A percentile compares a stretch with the other conserved stretches of the same genome.
Evolutionary conservation across 2,329 filamentous ascomycete species (phyloP).

Genomic region (Stagonosporopsis vannaccii): DNA sequence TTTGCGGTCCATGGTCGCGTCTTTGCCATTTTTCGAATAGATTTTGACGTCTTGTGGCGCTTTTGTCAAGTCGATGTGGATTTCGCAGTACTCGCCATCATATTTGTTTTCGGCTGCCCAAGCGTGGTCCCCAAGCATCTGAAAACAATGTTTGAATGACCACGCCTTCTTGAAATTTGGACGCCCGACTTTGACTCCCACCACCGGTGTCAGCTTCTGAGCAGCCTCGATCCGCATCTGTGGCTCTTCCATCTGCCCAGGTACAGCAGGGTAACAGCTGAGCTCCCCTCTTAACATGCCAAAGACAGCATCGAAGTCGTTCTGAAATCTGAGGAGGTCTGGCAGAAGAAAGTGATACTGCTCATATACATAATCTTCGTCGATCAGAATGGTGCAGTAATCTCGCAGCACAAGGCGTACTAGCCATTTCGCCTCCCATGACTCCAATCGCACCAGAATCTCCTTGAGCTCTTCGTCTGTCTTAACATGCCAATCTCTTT

Average conservation of each 20-base stretch:
- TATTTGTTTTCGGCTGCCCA: conserved; percentile 84
- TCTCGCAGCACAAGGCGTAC: conserved; percentile 82
- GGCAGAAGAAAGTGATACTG: conserved; percentile 75
- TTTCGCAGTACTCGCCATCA: conserved; percentile 87
- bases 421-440: conserved; percentile 86
- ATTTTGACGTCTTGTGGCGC: conserved; percentile 70
- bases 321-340: conserved; percentile 72
- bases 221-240: conserved; percentile 50
- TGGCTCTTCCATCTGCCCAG: conserved; percentile 42
- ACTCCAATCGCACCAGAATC: conserved; percentile 56
- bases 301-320: conserved; percentile 70
- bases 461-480: conserved; percentile 37
- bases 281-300: conserved; percentile 59
- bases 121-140: conserved; percentile 65
- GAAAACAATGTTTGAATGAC: conserved; percentile 74
- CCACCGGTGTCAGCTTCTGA: conserved; percentile 45
- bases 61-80: conserved; percentile 76
- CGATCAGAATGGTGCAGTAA: conserved; percentile 71
- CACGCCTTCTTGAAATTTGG: conserved; percentile 55
- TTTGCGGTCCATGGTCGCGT: conserved; percentile 76
- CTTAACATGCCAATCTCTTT: conserved; percentile 27
- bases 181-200: conserved; percentile 57
- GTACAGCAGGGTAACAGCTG: conserved; percentile 46
- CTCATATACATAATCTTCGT: conserved; percentile 63
- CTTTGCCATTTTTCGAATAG: conserved; percentile 91